phyloP scores from a whole-genome alignment of 2,329 filamentous ascomycete species.

The Colletotrichum sp. region DNA sequence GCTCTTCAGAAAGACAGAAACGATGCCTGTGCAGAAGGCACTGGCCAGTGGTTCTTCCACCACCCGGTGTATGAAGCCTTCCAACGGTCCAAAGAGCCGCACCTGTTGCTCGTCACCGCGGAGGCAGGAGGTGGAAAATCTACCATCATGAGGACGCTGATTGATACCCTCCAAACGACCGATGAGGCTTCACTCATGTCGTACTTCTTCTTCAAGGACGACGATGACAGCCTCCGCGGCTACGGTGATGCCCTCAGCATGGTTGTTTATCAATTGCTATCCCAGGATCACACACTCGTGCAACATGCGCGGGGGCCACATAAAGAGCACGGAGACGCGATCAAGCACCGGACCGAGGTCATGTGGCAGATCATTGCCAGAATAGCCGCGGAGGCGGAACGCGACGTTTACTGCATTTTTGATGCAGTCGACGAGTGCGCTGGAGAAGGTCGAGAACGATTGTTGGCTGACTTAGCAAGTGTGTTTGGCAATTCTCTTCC shows the following conservation, averaged over 20 bases:
- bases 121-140: not conserved
- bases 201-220: not conserved
- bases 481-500: not conserved
- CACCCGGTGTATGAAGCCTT: not conserved
- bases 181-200: not conserved
- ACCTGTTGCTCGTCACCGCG: not conserved
- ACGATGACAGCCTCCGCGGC: not conserved
- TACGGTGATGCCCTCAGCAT: not conserved
- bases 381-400: not conserved
- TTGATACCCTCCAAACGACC: not conserved
- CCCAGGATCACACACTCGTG: not conserved
- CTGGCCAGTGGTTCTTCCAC: not conserved
- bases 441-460: not conserved
- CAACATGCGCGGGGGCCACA: not conserved
- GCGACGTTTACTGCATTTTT: not conserved
- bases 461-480: accelerated
- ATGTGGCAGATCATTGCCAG: not conserved
- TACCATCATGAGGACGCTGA: not conserved
- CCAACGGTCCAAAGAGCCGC: not conserved
- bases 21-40: not conserved
- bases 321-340: not conserved
- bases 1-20: not conserved
- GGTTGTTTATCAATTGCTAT: not conserved
- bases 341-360: not conserved
- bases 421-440: not conserved